Percentiles rank a stretch among this genome's conserved stretches.
Evolutionary conservation across 257 asterid species (phyloP).

Genomic region (Nyctanthes arbortristis): DNA sequence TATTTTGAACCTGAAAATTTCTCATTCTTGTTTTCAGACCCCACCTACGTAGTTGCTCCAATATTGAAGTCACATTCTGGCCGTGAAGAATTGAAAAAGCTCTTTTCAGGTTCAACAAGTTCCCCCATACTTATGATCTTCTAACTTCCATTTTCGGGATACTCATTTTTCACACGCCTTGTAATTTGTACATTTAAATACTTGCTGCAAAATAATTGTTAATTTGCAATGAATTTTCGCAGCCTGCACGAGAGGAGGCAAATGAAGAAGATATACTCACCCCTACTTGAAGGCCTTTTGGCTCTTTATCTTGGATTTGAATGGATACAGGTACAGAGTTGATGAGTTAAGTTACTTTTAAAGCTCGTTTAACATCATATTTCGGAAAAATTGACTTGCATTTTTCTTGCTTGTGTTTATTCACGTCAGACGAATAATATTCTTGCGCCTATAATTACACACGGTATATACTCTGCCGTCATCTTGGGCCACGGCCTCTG

Average conservation of each 20-base stretch:
- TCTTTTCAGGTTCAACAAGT: slow-evolving; percentile 69
- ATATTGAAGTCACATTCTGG: slow-evolving; percentile 71
- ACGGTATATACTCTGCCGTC: slow-evolving; percentile 85
- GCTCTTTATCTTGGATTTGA: slow-evolving; percentile 95
- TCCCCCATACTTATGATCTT: neutral
- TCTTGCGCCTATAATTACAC: slow-evolving; percentile 85
- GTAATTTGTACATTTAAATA: neutral
- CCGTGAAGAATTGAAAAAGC: slow-evolving; percentile 82
- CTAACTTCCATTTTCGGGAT: neutral
- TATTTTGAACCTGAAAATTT: neutral
- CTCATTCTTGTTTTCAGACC: slow-evolving; percentile 51
- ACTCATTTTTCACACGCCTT: neutral
- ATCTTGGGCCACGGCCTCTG: slow-evolving; percentile 90
- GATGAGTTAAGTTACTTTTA: neutral
- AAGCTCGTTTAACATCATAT: neutral
- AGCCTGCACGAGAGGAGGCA: slow-evolving; percentile 95
- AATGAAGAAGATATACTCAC: slow-evolving; percentile 95
- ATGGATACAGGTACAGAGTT: slow-evolving; percentile 77
- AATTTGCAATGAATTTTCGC: slow-evolving; percentile 20
- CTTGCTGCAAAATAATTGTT: neutral
- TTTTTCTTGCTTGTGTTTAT: slow-evolving; percentile 9
- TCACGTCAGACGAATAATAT: slow-evolving; percentile 72
- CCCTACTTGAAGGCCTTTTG: slow-evolving; percentile 72
- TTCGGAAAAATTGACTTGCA: neutral
- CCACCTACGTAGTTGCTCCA: slow-evolving; percentile 83